Evolutionary conservation across 768 basidiomycete genomes (phyloP), one percentile per base, ranked within the genome.

Genomic region (Hemileccinum rubropunctum): DNA sequence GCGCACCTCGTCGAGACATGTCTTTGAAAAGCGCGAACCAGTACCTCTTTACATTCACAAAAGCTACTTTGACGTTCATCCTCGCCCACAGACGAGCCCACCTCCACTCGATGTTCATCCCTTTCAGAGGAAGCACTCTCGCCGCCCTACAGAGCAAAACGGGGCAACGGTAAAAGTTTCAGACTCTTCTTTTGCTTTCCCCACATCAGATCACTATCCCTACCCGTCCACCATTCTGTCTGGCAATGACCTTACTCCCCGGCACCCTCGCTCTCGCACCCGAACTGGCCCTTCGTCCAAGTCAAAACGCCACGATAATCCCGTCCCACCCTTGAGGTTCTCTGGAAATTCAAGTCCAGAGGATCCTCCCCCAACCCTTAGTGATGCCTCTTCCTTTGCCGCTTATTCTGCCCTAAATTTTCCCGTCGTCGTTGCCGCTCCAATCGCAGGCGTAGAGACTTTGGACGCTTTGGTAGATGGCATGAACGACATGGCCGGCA

Each of bases 401-500:
- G 32, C 39, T 8, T 50, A 46, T 38, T 43, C 48, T 15, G 1
- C 79, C 40, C 74, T 79, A 43, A 66, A 78, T 42, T 81, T 84
- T 57, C 74, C 84, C 14, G 83, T 85, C 21, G 64, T 88, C 23
- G 89, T 92, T 17, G 80, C 88, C 38, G 88, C 89, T 17, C 88
- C 88, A 4, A 70, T 86, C 7, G 67, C 88, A 6, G 89, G 88
- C 2, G 88, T 93, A 9, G 90, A 91, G 70, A 83, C 82, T 9
- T 87, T 93, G 83, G 91, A 93, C 63, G 91, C 91, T 12, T 68
- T 93, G 46, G 91, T 93, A 7, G 90, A 91, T 56, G 88, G 87
- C 9, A 92, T 93, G 91, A 93, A 92, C 61, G 87, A 85, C 11
- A 85, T 93, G 87, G 91, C 91, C 58, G 85, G 85, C 23, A 65